Evolutionary conservation across 192 early-diverging fungal genomes (phyloP).

Genomic region (Backusella australiensis): DNA sequence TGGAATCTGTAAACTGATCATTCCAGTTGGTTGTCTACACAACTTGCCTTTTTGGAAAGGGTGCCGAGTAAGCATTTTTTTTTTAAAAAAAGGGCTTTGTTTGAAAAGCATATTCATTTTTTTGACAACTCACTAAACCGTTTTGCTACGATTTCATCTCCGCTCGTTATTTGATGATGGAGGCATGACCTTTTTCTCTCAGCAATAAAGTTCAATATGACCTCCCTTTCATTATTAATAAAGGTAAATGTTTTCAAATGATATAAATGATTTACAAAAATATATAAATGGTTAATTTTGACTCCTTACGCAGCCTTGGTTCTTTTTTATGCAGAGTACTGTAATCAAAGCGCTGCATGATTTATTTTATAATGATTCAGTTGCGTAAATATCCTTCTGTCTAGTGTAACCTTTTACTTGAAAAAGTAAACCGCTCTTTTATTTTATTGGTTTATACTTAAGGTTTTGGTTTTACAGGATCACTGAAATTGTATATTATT

Average conservation of each 20-base stretch:
- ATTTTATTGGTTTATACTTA: not conserved
- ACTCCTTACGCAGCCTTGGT: not conserved
- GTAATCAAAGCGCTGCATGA: not conserved
- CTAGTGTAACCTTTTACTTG: not conserved
- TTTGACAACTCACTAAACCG: not conserved
- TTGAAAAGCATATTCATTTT: not conserved
- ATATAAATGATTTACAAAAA: not conserved
- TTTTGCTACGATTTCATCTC: not conserved
- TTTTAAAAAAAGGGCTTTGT: not conserved
- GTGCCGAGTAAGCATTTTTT: not conserved
- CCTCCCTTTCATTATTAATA: not conserved
- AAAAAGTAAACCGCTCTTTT: not conserved
- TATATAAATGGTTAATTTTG: not conserved
- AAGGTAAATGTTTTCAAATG: not conserved
- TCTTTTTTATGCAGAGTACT: not conserved
- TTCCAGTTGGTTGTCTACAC: not conserved
- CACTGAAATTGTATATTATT: not conserved
- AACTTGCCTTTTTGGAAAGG: not conserved
- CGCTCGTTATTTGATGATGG: not conserved
- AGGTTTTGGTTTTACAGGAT: not conserved
- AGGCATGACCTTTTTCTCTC: not conserved
- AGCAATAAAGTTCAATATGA: not conserved
- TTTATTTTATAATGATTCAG: not conserved
- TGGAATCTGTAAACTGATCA: not conserved
- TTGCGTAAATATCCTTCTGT: not conserved